Base-by-base conservation (phyloP, 768 basidiomycete species). In the Amylocystis lapponica region DNA sequence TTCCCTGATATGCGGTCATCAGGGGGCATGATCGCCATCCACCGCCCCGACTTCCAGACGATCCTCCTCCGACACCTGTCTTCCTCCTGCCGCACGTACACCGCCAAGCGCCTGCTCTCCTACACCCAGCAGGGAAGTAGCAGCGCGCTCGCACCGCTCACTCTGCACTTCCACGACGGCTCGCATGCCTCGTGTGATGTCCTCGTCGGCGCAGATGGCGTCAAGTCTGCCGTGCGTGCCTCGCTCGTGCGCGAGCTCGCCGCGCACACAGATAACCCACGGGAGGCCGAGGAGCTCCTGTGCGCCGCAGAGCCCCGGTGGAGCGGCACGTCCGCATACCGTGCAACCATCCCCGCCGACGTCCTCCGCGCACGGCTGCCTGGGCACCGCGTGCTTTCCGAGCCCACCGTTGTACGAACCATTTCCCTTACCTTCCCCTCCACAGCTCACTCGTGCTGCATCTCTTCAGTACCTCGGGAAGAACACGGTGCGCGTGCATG, bases 151-250 rank as follows among this genome's bases (percentile, higher is more conserved):
- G 67, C 66, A 2, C 60, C 62, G 16, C 69, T 81, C 49, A 67
- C 60, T 22, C 62, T 87, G 45, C 53, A 65, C 17, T 87, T 86
- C 55, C 64, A 74, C 48, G 85, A 86, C 52, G 81, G 79, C 31
- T 67, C 78, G 12, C 69, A 63, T 10, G 67, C 78, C 4, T 65
- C 67, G 19, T 85, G 81, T 54, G 83, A 86, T 56, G 56, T 85
- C 10, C 72, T 87, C 32, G 60, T 85, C 40, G 83, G 82, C 27
- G 81, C 81, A n/a, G 83, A 85, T 49, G 82, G 82, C 4, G 47
- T 84, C 46, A 78, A 76, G 61, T 83, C 80, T 23, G 67, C 65
- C 44, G 74, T 65, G 16, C 66, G 72, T 17, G 45, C 50, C 6
- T 39, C 36, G 32, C 55, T 80, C 51, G 65, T 69, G 45, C 47